Evolutionary conservation across 768 basidiomycete genomes (phyloP).

Genomic region (Suillus decipiens): DNA sequence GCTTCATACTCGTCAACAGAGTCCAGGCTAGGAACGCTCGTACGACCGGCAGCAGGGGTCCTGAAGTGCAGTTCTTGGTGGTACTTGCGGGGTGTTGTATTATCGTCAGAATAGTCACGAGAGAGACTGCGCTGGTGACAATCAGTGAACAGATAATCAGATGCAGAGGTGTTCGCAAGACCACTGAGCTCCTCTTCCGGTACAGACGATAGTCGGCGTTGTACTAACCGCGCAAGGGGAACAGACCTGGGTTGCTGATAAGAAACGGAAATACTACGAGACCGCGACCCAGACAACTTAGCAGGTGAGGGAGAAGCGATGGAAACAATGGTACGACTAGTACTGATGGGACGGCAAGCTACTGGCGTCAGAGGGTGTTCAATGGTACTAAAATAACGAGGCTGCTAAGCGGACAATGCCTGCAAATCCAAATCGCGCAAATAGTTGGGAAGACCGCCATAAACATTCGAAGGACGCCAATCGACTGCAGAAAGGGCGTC

Average conservation of each 20-base stretch:
- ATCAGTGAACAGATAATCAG: conserved; percentile 11
- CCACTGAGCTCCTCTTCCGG: conserved; percentile 55
- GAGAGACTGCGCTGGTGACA: conserved; percentile 13
- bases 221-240: conserved; percentile 59
- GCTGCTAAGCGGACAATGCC: conserved; percentile 22
- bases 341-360: background rate
- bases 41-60: conserved; percentile 13
- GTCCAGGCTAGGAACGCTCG: conserved; percentile 18
- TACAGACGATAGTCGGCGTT: conserved; percentile 67
- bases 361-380: conserved; percentile 18
- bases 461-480: conserved; percentile 19
- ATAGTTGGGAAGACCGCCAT: conserved; percentile 30
- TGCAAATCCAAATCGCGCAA: conserved; percentile 33
- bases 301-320: conserved; percentile 37
- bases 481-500: conserved; percentile 14
- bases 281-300: conserved; percentile 38
- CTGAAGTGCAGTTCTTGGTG: conserved; percentile 17
- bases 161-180: conserved; percentile 15
- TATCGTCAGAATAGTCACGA: conserved; percentile 12
- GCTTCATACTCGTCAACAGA: conserved; percentile 10
- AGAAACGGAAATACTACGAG: conserved; percentile 37
- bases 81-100: background rate
- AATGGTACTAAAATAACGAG: conserved; percentile 16
- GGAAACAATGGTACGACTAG: conserved; percentile 17
- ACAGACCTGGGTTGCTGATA: conserved; percentile 53